Conservation (phyloP, 2,329 filamentous ascomycete genomes). For the Pestalotiopsis sp. region DNA sequence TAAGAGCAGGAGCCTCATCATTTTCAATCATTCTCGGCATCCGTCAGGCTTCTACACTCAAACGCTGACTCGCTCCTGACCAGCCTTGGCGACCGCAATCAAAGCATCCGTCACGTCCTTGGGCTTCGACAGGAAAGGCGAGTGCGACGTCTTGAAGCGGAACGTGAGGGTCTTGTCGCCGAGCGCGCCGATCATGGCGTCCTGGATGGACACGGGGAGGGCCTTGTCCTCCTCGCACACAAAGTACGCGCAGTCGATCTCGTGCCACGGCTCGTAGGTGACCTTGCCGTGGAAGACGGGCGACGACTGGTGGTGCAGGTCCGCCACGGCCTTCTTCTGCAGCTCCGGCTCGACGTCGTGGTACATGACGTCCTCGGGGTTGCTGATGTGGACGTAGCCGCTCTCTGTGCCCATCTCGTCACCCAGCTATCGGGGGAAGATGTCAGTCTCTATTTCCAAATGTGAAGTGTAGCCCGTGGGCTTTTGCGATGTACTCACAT, state of each 20-base stretch:
- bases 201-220: constrained; percentile 17
- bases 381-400: constrained; percentile 17
- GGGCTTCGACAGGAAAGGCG: constrained; percentile 22
- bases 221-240: constrained; percentile 23
- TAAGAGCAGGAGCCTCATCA: no score
- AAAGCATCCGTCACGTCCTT: constrained; percentile 10
- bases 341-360: constrained; percentile 21
- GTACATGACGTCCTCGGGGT: constrained; percentile 22
- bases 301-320: constrained; percentile 22
- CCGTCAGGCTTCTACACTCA: neutral
- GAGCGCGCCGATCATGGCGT: constrained; percentile 17
- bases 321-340: constrained; percentile 16
- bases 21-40: no score
- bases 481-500: neutral
- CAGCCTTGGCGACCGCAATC: neutral
- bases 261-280: constrained; percentile 25
- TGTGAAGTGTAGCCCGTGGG: neutral
- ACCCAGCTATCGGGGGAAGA: neutral
- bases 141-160: constrained; percentile 18
- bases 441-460: neutral
- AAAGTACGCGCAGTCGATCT: constrained; percentile 23
- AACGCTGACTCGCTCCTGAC: neutral
- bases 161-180: constrained; percentile 15
- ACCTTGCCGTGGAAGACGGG: constrained; percentile 21
- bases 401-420: constrained; percentile 8